These are phyloP conservation scores for Candida gigantensis DNA, from an alignment of 1,139 yeast species.

Conservation along the genomic window DNA sequence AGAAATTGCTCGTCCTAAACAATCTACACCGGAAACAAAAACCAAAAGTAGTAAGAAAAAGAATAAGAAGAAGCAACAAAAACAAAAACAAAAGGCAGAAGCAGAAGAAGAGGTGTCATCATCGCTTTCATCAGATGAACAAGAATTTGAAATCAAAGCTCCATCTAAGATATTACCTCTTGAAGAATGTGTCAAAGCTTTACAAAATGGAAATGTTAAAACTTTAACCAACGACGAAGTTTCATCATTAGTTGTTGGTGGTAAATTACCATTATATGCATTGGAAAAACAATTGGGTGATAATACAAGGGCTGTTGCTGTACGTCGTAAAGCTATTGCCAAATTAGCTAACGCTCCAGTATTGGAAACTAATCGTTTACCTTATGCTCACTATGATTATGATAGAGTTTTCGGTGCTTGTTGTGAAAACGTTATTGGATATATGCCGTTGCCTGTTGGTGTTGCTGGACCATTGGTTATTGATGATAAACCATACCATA, in stretches of 20 bases:
- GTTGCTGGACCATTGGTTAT: conserved; percentile 95
- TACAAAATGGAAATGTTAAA: conserved; percentile 74
- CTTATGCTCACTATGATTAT: conserved; percentile 83
- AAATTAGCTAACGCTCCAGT: conserved; percentile 80
- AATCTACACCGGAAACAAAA: not conserved
- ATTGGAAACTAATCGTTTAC: conserved; percentile 69
- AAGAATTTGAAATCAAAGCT: conserved; percentile 28
- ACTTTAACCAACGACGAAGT: conserved; percentile 73
- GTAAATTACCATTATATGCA: conserved; percentile 89
- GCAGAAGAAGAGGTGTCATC: conserved; percentile 13
- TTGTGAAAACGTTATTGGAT: conserved; percentile 97
- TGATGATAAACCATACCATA: conserved; percentile 82
- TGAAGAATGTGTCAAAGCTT: conserved; percentile 61
- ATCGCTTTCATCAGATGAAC: too few relatives aligned
- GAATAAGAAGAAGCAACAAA: conserved; percentile 6
- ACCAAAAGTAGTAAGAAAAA: conserved; percentile 1
- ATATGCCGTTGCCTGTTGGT: conserved; percentile 94
- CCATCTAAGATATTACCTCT: conserved; percentile 35
- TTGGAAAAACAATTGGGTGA: conserved; percentile 88
- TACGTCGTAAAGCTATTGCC: conserved; percentile 91
- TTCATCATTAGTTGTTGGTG: conserved; percentile 65
- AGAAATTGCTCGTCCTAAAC: conserved; percentile 35
- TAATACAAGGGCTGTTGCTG: conserved; percentile 85
- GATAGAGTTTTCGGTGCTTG: conserved; percentile 98
- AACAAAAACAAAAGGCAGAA: conserved; percentile 10